Evolutionary conservation across 2,329 filamentous ascomycete genomes (phyloP).

Genomic region (Aspergillus sp.): DNA sequence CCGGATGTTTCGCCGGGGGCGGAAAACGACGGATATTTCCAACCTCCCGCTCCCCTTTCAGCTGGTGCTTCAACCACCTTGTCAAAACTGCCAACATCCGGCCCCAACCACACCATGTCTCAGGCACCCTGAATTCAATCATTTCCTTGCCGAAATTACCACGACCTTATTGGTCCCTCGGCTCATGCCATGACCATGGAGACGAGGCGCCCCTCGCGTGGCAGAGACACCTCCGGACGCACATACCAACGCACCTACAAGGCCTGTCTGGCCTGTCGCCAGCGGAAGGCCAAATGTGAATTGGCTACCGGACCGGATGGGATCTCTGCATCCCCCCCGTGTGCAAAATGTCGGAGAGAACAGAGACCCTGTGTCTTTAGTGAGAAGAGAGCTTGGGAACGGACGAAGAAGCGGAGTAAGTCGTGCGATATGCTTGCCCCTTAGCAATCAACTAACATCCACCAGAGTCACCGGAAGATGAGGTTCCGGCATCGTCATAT

Average conservation of each 20-base stretch:
- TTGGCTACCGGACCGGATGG: slow-evolving; percentile 43
- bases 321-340: slow-evolving; percentile 39
- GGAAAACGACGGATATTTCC: slow-evolving; percentile 11
- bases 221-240: slow-evolving; percentile 27
- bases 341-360: slow-evolving; percentile 51
- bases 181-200: slow-evolving; percentile 17
- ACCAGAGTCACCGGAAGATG: slow-evolving; percentile 13
- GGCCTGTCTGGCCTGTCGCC: slow-evolving; percentile 53
- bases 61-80: slow-evolving; percentile 1
- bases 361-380: slow-evolving; percentile 52
- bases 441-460: not conserved
- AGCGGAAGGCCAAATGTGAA: slow-evolving; percentile 54
- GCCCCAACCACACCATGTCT: not conserved
- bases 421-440: slow-evolving; percentile 2
- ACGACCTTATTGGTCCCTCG: slow-evolving; percentile 13
- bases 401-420: slow-evolving; percentile 35
- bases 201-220: slow-evolving; percentile 16
- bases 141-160: not conserved
- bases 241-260: slow-evolving; percentile 55
- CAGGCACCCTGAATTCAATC: not conserved
- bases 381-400: slow-evolving; percentile 42
- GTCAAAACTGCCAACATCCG: not conserved
- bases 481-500: slow-evolving; percentile 3
- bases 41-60: not conserved
- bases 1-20: not conserved